Evolutionary conservation across 495 filamentous ascomycete species (phyloP).

Genomic region (Wilcoxina mikolae): DNA sequence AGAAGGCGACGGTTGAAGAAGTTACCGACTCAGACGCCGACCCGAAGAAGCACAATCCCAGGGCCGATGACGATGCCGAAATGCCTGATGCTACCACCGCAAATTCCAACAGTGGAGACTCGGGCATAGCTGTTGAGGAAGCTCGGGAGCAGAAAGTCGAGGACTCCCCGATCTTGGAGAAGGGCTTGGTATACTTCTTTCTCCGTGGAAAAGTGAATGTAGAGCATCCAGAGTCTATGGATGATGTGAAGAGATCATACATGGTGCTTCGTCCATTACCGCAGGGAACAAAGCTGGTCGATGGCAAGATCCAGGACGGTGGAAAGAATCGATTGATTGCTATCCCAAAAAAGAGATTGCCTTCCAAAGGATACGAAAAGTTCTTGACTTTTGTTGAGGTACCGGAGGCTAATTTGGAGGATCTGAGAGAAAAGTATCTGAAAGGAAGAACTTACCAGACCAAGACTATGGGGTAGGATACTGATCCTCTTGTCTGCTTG

Average conservation of each 20-base stretch:
- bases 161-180: slow-evolving; percentile 60
- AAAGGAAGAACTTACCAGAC: slow-evolving; percentile 55
- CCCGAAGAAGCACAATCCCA: slow-evolving; percentile 4
- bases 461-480: slow-evolving; percentile 48
- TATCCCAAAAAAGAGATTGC: slow-evolving; percentile 77
- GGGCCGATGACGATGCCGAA: background rate
- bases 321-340: slow-evolving; percentile 57
- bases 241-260: slow-evolving; percentile 66
- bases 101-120: background rate
- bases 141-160: slow-evolving; percentile 32
- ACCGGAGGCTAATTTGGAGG: slow-evolving; percentile 45
- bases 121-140: slow-evolving; percentile 7
- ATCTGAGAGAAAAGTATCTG: slow-evolving; percentile 61
- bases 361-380: slow-evolving; percentile 51
- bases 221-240: slow-evolving; percentile 51
- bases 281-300: slow-evolving; percentile 46
- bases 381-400: slow-evolving; percentile 85
- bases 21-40: slow-evolving; percentile 7
- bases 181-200: slow-evolving; percentile 92
- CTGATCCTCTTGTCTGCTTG: background rate
- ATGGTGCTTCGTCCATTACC: slow-evolving; percentile 68
- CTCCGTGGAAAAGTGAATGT: slow-evolving; percentile 61
- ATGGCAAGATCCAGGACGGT: slow-evolving; percentile 45
- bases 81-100: background rate
- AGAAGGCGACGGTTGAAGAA: slow-evolving; percentile 12